Conservation (phyloP, 2,329 filamentous ascomycete species). For the Pseudocercospora eumusae region DNA sequence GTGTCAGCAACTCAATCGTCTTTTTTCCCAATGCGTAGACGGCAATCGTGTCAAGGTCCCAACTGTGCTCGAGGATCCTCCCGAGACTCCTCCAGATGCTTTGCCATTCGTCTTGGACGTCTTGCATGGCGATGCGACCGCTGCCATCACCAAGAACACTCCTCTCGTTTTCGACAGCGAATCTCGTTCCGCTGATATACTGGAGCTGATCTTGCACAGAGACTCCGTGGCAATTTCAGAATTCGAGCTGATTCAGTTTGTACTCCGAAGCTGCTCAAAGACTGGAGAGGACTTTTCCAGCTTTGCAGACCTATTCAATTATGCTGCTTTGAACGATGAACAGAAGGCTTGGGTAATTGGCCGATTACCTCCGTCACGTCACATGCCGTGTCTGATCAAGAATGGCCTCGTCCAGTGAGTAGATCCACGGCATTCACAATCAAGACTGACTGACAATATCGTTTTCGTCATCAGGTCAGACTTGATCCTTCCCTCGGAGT, state of each 20-base stretch:
- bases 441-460: neutral
- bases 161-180: neutral
- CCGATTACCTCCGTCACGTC: neutral
- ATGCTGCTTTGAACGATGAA: constrained; percentile 2
- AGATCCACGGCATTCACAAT: neutral
- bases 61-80: constrained; percentile 8
- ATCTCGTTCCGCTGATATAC: neutral
- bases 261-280: neutral
- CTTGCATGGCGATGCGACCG: constrained; percentile 8
- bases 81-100: constrained; percentile 2
- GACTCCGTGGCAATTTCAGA: constrained; percentile 11
- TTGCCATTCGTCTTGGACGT: constrained; percentile 12
- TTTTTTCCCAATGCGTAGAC: constrained; percentile 19
- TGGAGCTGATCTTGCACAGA: constrained; percentile 8
- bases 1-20: constrained; percentile 17
- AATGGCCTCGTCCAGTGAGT: constrained; percentile 11
- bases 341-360: neutral
- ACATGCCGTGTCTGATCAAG: neutral
- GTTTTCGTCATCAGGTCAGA: neutral
- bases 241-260: constrained; percentile 11
- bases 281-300: neutral
- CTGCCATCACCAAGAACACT: neutral
- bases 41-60: constrained; percentile 13
- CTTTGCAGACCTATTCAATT: constrained; percentile 10
- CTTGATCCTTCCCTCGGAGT: too few species aligned